phyloP scores from a whole-genome alignment of 371 early-diverging fungal genomes.

The Basidiobolus meristosporus region DNA sequence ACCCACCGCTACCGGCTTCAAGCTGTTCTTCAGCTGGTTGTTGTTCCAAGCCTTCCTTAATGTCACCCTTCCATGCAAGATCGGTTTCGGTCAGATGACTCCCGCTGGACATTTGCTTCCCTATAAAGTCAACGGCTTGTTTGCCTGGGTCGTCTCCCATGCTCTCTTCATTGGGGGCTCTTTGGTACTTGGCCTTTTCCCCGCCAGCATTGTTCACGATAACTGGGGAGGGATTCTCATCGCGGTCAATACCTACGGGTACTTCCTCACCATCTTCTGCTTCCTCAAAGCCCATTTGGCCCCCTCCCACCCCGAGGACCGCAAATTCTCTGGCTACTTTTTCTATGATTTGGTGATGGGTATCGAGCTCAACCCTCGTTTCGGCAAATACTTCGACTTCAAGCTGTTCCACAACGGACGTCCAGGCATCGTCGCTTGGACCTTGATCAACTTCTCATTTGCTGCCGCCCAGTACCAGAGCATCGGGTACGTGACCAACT shows the following conservation, averaged over 20 bases:
- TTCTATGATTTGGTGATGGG: constrained; percentile 56
- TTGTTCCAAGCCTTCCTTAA: constrained; percentile 48
- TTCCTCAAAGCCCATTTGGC: constrained; percentile 49
- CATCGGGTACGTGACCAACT: constrained; percentile 54
- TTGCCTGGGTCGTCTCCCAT: constrained; percentile 55
- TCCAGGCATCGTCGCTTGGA: constrained; percentile 68
- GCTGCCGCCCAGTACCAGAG: constrained; percentile 45
- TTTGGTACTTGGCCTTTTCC: constrained; percentile 28
- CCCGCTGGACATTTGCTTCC: constrained; percentile 60
- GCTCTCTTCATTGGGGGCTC: constrained; percentile 34
- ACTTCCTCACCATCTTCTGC: constrained; percentile 44
- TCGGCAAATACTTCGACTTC: constrained; percentile 52
- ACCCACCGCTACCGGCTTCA: constrained; percentile 17
- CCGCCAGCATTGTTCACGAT: constrained; percentile 40
- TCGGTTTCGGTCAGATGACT: constrained; percentile 58
- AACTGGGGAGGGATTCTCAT: constrained; percentile 55
- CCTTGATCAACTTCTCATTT: constrained; percentile 49
- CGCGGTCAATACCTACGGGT: constrained; percentile 58
- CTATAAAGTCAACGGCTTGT: constrained; percentile 53
- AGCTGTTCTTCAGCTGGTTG: constrained; percentile 40
- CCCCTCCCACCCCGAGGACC: constrained; percentile 60
- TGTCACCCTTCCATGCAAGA: constrained; percentile 31
- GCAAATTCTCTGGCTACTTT: constrained; percentile 45
- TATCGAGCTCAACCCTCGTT: constrained; percentile 61
- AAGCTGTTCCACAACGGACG: constrained; percentile 72